Evolutionary conservation across 75 land plant genomes (phyloP).

Genomic region (Sequoiadendron giganteum): DNA sequence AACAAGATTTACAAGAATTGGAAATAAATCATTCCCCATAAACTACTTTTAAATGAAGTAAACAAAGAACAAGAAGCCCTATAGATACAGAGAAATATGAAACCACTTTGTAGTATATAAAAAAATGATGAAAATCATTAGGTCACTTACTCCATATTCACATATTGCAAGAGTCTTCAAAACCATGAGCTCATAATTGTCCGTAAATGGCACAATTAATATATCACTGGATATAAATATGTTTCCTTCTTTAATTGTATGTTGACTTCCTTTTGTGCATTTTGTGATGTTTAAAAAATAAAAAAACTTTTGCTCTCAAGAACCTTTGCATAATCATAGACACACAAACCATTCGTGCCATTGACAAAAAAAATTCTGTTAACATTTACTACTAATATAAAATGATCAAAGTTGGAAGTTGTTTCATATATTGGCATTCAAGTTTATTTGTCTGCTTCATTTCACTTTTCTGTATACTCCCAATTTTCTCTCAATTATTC

Average conservation of each 20-base stretch:
- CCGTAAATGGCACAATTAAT: constrained; percentile 85
- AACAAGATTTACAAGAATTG: neutral
- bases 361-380: neutral
- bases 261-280: constrained; percentile 77
- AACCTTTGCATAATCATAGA: too few species aligned
- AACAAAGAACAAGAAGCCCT: neutral
- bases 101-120: neutral
- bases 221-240: constrained; percentile 86
- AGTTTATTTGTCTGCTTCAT: neutral
- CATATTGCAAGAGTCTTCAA: constrained; percentile 92
- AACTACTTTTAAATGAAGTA: neutral
- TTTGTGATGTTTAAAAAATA: constrained; percentile 27
- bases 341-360: neutral
- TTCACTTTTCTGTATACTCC: neutral
- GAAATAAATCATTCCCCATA: neutral
- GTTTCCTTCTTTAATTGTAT: constrained; percentile 78
- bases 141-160: constrained; percentile 68
- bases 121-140: neutral
- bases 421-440: neutral
- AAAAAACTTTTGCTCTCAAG: neutral
- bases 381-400: neutral
- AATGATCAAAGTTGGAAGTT: neutral
- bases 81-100: neutral
- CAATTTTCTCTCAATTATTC: neutral
- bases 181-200: constrained; percentile 77